Base-by-base conservation (phyloP, 495 filamentous ascomycete genomes). In the Corynascus novoguineensis region DNA sequence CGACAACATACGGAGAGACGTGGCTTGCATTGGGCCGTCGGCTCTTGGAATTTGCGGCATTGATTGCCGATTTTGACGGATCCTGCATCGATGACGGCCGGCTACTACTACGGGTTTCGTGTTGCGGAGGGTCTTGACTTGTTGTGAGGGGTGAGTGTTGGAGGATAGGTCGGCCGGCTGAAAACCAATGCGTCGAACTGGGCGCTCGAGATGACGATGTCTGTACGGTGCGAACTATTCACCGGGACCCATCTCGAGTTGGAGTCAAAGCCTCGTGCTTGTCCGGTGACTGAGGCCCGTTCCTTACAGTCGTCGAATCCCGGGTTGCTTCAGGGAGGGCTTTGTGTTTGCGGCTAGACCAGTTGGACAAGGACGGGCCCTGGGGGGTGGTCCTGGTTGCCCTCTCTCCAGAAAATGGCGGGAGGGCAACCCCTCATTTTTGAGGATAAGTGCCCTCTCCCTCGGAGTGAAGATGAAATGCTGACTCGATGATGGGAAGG, bases 221-320 rank as follows among this genome's bases (percentile, higher is more conserved):
- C 17, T 38, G 48, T 25, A 7, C 22, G 28, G 17, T 46, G 12
- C 38, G 57, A 59, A 58, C 63, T 59, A 59, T 60, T 53, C 40
- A 46, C 60, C 74, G 78, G 90, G 90, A 90, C 89, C 88, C 92
- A 90, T 91, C 88, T 84, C 64, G 87, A 84, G 88, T 90, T 90
- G 88, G 89, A 77, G 83, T 96, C 90, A 96, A 92, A 90, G 90
- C 75, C 84, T 88, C 75, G 90, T 71, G 81, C 90, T 92, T 93
- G 88, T 95, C 90, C 75, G 81, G 68, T 44, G 54, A 45, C 53
- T 54, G 66, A 65, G 49, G 35, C 50, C 61, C n/a, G 27, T 57
- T 63, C 64, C 57, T 58, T 53, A 50, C 41, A 19, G 44, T 57
- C 59, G 17, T 58, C 45, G 31, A 24, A 58, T 60, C 35, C 40